phyloP scores from a whole-genome alignment of 78 protist genomes.

The slime mould (Dictyostelium discoideum) region DNA sequence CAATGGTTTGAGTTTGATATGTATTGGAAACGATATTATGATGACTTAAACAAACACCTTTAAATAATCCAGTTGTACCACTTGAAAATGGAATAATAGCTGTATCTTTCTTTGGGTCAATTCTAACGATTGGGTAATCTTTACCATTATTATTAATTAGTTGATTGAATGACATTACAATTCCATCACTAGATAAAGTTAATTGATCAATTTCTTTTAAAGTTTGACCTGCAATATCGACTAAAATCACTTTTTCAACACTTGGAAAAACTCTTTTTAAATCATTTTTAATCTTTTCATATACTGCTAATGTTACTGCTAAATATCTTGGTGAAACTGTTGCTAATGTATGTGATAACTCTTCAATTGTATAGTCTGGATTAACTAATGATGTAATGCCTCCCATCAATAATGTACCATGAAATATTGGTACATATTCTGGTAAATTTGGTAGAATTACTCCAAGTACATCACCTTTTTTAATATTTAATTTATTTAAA shows the following conservation, averaged over 20 bases:
- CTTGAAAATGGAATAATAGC: constrained; percentile 69
- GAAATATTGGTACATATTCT: constrained; percentile 43
- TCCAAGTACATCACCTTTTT: constrained; percentile 50
- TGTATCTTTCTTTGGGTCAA: constrained; percentile 25
- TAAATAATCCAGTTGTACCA: constrained; percentile 90
- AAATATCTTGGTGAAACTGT: constrained; percentile 33
- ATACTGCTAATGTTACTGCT: not conserved
- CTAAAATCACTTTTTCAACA: constrained; percentile 2
- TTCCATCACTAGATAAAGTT: not conserved
- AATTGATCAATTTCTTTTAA: not conserved
- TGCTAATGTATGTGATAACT: constrained; percentile 26
- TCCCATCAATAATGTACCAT: constrained; percentile 47
- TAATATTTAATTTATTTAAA: constrained; percentile 7
- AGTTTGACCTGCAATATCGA: not conserved
- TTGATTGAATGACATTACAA: not conserved
- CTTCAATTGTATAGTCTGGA: constrained; percentile 41
- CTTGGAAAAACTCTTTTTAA: constrained; percentile 8
- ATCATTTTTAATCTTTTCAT: not conserved
- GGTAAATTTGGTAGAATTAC: constrained; percentile 63
- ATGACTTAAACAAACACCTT: constrained; percentile 93
- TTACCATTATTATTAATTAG: not conserved
- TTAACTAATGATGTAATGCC: constrained; percentile 2
- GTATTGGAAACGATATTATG: constrained; percentile 88
- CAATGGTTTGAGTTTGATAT: constrained; percentile 59
- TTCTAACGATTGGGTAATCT: constrained; percentile 17